phyloP scores from a whole-genome alignment of 164 flowering plant species.

The Magnolia officinalis region DNA sequence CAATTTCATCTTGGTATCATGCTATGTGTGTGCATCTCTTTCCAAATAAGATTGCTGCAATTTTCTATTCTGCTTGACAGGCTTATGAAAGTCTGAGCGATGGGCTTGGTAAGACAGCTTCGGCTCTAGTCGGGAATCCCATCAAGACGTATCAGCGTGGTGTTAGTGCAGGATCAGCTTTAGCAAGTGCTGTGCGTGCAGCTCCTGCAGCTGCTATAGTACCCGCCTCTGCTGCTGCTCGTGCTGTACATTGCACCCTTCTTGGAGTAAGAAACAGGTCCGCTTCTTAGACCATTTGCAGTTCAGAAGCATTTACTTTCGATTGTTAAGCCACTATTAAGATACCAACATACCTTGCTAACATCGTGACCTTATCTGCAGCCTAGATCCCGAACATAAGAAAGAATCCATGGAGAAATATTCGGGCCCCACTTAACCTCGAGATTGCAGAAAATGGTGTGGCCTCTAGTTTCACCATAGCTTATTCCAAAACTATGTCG shows the following conservation, averaged over 20 bases:
- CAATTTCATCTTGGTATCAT: too few species aligned
- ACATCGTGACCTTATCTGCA: slow-evolving; percentile 22
- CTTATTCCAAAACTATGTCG: not conserved
- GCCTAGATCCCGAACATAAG: slow-evolving; percentile 92
- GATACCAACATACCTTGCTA: not conserved
- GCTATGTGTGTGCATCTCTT: too few species aligned
- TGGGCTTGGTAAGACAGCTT: slow-evolving; percentile 80
- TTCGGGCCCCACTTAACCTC: slow-evolving; percentile 39
- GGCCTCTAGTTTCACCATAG: not conserved
- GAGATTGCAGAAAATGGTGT: slow-evolving; percentile 10
- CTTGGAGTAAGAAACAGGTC: slow-evolving; percentile 95
- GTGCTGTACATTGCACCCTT: slow-evolving; percentile 82
- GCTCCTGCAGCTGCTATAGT: slow-evolving; percentile 92
- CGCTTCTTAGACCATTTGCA: not conserved
- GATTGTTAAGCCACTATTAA: not conserved
- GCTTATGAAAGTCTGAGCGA: slow-evolving; percentile 82
- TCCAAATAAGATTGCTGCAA: not conserved
- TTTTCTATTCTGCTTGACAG: slow-evolving; percentile 27
- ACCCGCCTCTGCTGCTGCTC: slow-evolving; percentile 84
- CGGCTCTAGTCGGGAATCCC: slow-evolving; percentile 76
- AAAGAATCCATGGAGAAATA: slow-evolving; percentile 89
- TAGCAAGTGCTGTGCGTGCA: slow-evolving; percentile 74
- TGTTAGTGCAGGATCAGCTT: slow-evolving; percentile 76
- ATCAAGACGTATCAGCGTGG: slow-evolving; percentile 76
- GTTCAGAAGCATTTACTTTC: not conserved